phyloP scores from a whole-genome alignment of 2,329 filamentous ascomycete species.

The Cadophora luteo-olivacea region DNA sequence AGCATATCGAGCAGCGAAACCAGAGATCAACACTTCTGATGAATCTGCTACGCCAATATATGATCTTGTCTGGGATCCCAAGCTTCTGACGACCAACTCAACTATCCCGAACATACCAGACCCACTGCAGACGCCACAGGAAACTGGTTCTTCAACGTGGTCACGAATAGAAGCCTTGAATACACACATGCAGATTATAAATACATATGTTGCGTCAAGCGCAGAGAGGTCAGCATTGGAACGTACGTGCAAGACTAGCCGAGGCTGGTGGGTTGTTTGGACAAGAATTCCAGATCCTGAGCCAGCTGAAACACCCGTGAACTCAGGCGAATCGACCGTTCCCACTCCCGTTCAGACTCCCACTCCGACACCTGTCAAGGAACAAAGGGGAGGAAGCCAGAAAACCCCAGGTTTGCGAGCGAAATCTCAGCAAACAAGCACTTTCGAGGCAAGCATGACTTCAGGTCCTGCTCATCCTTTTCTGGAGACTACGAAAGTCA shows the following conservation, averaged over 20 bases:
- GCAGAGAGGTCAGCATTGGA: slow-evolving; percentile 56
- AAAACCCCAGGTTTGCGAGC: slow-evolving; percentile 5
- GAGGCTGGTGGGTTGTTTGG: slow-evolving; percentile 76
- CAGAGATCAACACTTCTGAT: slow-evolving; percentile 41
- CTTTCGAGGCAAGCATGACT: slow-evolving; percentile 27
- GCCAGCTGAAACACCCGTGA: not conserved
- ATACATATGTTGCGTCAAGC: slow-evolving; percentile 58
- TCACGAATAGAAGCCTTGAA: slow-evolving; percentile 67
- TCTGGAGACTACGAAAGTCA: slow-evolving; percentile 27
- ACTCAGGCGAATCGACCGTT: slow-evolving; percentile 9
- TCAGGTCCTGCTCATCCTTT: slow-evolving; percentile 43
- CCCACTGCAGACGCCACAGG: slow-evolving; percentile 42
- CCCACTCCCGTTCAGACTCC: slow-evolving; percentile 17
- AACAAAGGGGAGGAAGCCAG: slow-evolving; percentile 25
- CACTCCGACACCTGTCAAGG: slow-evolving; percentile 9
- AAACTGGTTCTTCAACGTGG: slow-evolving; percentile 51
- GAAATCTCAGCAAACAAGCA: slow-evolving; percentile 29
- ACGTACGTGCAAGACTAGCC: slow-evolving; percentile 68
- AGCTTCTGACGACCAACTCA: slow-evolving; percentile 62
- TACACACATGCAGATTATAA: slow-evolving; percentile 69
- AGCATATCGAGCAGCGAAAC: slow-evolving; percentile 60
- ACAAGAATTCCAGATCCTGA: slow-evolving; percentile 57
- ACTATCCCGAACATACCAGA: slow-evolving; percentile 71
- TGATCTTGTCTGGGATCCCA: slow-evolving; percentile 68
- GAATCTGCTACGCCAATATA: slow-evolving; percentile 54